A percentile compares a stretch with the other conserved stretches of the same genome.
These are phyloP conservation scores for Rhododendron ovatum DNA, from an alignment of 148 eudicot species.

Conservation along the genomic window DNA sequence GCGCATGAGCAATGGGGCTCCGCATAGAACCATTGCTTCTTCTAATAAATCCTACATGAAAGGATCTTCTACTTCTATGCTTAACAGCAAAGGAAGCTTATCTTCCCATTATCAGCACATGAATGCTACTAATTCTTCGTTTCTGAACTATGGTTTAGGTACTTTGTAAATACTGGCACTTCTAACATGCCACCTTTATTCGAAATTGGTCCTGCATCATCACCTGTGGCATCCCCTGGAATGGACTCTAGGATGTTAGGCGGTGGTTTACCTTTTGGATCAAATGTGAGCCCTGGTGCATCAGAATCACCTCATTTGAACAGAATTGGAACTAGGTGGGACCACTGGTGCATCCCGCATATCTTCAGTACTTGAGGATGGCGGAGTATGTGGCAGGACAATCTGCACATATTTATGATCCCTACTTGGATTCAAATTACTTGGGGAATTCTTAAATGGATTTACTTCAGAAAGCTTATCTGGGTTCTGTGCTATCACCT, in stretches of 20 bases:
- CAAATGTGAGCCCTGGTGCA: slow-evolving; percentile 42
- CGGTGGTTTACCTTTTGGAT: slow-evolving; percentile 39
- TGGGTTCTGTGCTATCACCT: slow-evolving; percentile 42
- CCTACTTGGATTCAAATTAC: slow-evolving; percentile 23
- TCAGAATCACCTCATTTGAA: slow-evolving; percentile 43
- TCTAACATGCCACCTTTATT: slow-evolving; percentile 62
- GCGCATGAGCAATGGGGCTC: too few species aligned
- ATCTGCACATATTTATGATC: slow-evolving; percentile 51
- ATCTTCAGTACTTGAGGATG: slow-evolving; percentile 60
- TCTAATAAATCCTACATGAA: slow-evolving; percentile 46
- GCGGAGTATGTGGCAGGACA: slow-evolving; percentile 57
- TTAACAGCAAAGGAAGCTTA: slow-evolving; percentile 37
- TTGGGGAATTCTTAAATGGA: slow-evolving; percentile 48
- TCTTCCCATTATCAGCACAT: slow-evolving; percentile 54
- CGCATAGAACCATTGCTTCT: slow-evolving; percentile 1
- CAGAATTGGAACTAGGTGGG: slow-evolving; percentile 44
- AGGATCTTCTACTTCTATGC: slow-evolving; percentile 43
- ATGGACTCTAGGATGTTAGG: slow-evolving; percentile 51
- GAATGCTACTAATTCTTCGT: slow-evolving; percentile 53
- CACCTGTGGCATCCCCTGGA: slow-evolving; percentile 54
- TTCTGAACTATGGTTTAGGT: slow-evolving; percentile 50
- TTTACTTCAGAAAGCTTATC: slow-evolving; percentile 40
- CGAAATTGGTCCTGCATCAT: slow-evolving; percentile 67
- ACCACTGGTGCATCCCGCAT: slow-evolving; percentile 50
- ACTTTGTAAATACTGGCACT: slow-evolving; percentile 60